Conservation (phyloP, 495 filamentous ascomycete species). For the Podospora didyma region DNA sequence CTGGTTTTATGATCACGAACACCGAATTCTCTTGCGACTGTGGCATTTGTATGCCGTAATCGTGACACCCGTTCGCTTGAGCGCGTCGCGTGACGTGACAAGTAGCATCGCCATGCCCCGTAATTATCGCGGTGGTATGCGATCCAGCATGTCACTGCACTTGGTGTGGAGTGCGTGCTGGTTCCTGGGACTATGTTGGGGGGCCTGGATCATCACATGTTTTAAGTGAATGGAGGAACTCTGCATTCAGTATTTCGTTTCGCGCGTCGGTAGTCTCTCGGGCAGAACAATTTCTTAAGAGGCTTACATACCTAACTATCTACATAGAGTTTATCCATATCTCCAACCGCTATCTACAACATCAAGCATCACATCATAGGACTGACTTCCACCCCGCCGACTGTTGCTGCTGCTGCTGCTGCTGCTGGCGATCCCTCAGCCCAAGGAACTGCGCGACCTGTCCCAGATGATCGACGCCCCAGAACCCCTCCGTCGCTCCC, state of each 20-base stretch:
- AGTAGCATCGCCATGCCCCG: too few relatives aligned
- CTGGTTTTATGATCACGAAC: slow-evolving; percentile 10
- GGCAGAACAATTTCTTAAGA: too few relatives aligned
- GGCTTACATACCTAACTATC: background rate
- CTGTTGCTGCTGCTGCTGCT: background rate
- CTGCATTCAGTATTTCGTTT: too few relatives aligned
- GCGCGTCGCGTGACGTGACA: background rate
- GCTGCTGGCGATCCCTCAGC: slow-evolving; percentile 39
- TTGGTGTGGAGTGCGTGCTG: too few relatives aligned
- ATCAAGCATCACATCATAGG: too few relatives aligned
- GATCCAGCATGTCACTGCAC: too few relatives aligned
- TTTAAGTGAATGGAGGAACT: too few relatives aligned
- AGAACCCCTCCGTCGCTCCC: slow-evolving; percentile 61
- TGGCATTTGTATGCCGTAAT: background rate
- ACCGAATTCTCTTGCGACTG: slow-evolving; percentile 9
- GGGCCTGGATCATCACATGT: background rate
- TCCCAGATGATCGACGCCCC: slow-evolving; percentile 66
- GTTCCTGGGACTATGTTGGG: too few relatives aligned
- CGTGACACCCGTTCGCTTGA: background rate
- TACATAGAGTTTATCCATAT: background rate
- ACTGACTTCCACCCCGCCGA: slow-evolving; percentile 44
- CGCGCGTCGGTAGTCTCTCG: too few relatives aligned
- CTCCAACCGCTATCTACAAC: background rate
- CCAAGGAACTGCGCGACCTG: slow-evolving; percentile 59
- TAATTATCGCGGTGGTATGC: too few relatives aligned